Conservation (phyloP, 2,329 filamentous ascomycete genomes). For the Triangularia verruculosa region DNA sequence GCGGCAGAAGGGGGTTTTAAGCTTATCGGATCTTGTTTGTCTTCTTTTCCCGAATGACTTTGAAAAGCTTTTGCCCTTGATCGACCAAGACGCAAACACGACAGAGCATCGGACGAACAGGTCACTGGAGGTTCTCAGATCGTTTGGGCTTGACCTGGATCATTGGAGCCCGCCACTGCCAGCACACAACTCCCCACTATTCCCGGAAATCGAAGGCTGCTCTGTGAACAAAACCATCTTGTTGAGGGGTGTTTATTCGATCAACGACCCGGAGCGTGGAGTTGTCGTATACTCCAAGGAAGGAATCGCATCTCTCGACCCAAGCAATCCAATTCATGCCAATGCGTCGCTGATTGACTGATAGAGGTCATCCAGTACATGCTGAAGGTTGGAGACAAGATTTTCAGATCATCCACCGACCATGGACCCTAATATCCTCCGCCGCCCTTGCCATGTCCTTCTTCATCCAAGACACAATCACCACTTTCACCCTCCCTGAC, state of each 20-base stretch:
- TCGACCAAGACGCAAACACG: not conserved
- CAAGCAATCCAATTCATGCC: not conserved
- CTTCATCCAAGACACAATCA: constrained; percentile 1
- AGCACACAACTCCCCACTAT: not conserved
- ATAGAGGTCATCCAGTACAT: not conserved
- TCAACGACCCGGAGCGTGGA: not conserved
- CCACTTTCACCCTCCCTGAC: not conserved
- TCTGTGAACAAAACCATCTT: not conserved
- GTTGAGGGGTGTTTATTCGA: not conserved
- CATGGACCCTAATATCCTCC: constrained; percentile 4
- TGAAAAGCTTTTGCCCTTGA: not conserved
- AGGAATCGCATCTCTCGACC: not conserved
- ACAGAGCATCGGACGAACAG: not conserved
- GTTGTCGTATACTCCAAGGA: not conserved
- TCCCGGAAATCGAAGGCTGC: not conserved
- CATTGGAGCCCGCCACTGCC: not conserved
- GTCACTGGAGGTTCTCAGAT: not conserved
- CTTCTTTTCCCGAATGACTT: not conserved
- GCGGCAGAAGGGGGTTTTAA: not conserved
- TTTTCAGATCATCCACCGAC: constrained; percentile 8
- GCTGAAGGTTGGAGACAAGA: no score
- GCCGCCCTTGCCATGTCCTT: constrained; percentile 12
- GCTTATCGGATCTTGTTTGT: not conserved
- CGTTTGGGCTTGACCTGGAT: not conserved
- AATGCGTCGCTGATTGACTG: not conserved